A percentile compares a stretch with the other conserved stretches of the same genome.
Evolutionary conservation across 1,284 basidiomycete species (phyloP).

Genomic region (Pseudozyma flocculosa): DNA sequence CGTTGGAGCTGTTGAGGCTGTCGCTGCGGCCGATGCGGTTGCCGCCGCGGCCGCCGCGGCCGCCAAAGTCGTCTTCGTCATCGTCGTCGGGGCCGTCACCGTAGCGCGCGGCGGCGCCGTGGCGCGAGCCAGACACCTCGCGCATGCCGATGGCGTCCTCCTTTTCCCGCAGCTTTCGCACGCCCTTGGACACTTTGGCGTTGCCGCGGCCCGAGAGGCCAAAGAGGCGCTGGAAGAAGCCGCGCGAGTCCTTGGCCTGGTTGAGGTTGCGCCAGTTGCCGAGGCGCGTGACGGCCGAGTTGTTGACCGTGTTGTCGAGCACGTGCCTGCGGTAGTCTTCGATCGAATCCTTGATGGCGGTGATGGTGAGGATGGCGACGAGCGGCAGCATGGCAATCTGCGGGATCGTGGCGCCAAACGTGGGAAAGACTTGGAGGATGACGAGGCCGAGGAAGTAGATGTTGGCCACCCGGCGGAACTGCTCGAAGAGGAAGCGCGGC

Average conservation of each 20-base stretch:
- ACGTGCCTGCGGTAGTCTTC: conserved; percentile 87
- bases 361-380: conserved; percentile 80
- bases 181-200: conserved; percentile 72
- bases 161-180: conserved; percentile 77
- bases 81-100: conserved; percentile 14
- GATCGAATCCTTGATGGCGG: conserved; percentile 89
- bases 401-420: conserved; percentile 85
- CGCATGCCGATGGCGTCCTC: conserved; percentile 65
- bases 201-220: conserved; percentile 63
- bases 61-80: conserved; percentile 10
- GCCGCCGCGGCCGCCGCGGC: conserved; percentile 12
- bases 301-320: conserved; percentile 89
- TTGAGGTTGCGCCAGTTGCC: conserved; percentile 88
- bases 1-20: conserved; percentile 31
- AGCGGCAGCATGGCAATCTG: conserved; percentile 83
- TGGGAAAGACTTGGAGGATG: conserved; percentile 81
- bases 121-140: conserved; percentile 53
- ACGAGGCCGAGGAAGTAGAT: conserved; percentile 85
- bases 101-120: conserved; percentile 64
- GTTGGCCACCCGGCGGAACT: conserved; percentile 73
- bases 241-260: conserved; percentile 74
- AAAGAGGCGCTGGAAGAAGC: conserved; percentile 72
- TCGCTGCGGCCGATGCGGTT: conserved; percentile 31
- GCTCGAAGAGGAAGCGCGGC: conserved; percentile 62
- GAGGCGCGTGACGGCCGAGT: conserved; percentile 79